Base-by-base conservation (phyloP, 1,139 yeast genomes). In the Blastobotrys arbuscula region DNA sequence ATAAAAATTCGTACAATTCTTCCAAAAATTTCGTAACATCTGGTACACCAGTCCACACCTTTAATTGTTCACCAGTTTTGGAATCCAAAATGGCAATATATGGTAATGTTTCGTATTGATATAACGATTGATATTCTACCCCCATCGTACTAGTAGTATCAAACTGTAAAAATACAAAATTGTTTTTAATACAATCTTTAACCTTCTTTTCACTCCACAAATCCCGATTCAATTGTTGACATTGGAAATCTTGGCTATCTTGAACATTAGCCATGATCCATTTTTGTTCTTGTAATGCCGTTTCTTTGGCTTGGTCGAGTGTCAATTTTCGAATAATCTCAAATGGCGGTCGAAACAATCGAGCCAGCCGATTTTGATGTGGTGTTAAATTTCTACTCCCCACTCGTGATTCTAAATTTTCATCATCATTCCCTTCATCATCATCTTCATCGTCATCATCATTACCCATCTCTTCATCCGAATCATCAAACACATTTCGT, bases 1-100 rank as follows among this genome's bases (percentile, higher is more conserved):
- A 67, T 56, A 90, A 69, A 52, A 71, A 71, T 42, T 68, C 73
- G 37, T 63, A 59, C 36, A 70, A 61, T 23, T 64, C 64, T 39
- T 75, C 74, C 18, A 82, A 63, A 80, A 92, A 90, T 13, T 68
- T 72, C 9, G 68, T 67, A 0, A 76, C 72, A 34, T 69, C 68
- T 0, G 94, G 95, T 1, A 81, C 82, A 44, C 76, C 76, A 9
- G 50, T 48, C 96, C 97, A 90, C 52, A 73, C 74, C 56, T 77
- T 76, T 49, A 88, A 77, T 52, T 95, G 74, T 66, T 92, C 98
- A 13, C 97, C 97, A 0, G 98, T 92, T 63, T 90, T 79, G 1
- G 98, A 97, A 63, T 94, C 99, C 49, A 94, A 65, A 39, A 94
- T 86, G 2, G 97, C 88, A 39, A 94, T 81, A 63, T 92, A 97